Evolutionary conservation across 371 early-diverging fungal genomes (phyloP).

Genomic region (Amoeboaphelidium protococcarum): DNA sequence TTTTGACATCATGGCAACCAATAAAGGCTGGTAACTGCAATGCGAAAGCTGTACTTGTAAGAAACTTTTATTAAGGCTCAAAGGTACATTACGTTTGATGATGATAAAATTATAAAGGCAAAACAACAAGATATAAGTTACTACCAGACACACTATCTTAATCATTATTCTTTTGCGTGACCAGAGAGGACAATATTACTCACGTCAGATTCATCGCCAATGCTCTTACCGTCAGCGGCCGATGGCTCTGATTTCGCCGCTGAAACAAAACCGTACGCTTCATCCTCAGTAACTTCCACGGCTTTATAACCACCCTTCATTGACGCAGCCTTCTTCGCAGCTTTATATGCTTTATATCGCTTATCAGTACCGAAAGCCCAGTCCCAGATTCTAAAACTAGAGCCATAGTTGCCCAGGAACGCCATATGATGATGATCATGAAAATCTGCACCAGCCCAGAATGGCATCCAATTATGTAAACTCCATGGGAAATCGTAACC

Average conservation of each 20-base stretch:
- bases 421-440: conserved; percentile 4
- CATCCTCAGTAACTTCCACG: not conserved
- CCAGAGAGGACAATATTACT: not conserved
- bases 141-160: no score
- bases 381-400: conserved; percentile 61
- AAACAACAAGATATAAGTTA: no score
- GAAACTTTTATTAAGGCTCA: no score
- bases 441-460: conserved; percentile 17
- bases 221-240: not conserved
- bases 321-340: not conserved
- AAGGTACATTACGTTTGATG: no score
- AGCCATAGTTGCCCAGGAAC: conserved; percentile 53
- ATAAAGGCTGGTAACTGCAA: no score
- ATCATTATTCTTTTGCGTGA: not conserved
- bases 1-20: no score
- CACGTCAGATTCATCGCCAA: not conserved
- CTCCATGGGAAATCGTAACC: conserved; percentile 88
- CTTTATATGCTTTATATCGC: not conserved
- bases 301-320: not conserved
- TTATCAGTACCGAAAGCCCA: conserved; percentile 43
- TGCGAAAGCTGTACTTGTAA: no score
- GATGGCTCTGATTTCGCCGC: not conserved
- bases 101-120: no score
- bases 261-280: not conserved
- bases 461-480: conserved; percentile 39